Percentiles rank a stretch among this genome's conserved stretches.
These are phyloP conservation scores for Trichoderma sp. DNA, from an alignment of 2,329 filamentous ascomycete genomes.

Conservation along the genomic window DNA sequence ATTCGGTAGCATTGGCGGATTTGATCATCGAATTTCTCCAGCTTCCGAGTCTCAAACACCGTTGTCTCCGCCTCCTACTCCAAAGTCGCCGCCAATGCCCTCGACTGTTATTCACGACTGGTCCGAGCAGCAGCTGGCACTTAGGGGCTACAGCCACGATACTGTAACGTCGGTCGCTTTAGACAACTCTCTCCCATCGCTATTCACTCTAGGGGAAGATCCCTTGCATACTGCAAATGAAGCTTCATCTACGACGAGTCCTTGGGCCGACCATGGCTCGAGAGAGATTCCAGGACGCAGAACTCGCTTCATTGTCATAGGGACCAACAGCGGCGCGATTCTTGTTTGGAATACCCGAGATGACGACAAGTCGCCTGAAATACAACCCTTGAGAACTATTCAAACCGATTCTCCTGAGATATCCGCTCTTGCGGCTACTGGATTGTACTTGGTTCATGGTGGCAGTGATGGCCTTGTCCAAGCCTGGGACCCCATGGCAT, in stretches of 20 bases:
- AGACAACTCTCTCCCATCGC: conserved; percentile 74
- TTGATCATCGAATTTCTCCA: conserved; percentile 26
- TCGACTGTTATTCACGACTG: conserved; percentile 39
- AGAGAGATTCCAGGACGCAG: conserved; percentile 81
- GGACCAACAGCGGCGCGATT: conserved; percentile 77
- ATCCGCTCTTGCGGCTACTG: conserved; percentile 79
- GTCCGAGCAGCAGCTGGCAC: conserved; percentile 39
- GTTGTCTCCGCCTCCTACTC: conserved; percentile 34
- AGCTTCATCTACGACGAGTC: conserved; percentile 52
- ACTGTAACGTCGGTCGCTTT: conserved; percentile 72
- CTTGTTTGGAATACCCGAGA: conserved; percentile 85
- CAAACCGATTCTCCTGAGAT: conserved; percentile 90
- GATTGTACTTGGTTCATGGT: conserved; percentile 87
- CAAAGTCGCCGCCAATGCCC: conserved; percentile 31
- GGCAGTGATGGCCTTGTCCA: conserved; percentile 95
- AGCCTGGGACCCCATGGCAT: conserved; percentile 94
- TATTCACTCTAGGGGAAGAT: conserved; percentile 76
- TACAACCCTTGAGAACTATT: conserved; percentile 77
- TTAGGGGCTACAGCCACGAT: conserved; percentile 62
- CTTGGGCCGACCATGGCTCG: conserved; percentile 45
- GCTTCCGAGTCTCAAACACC: conserved; percentile 33
- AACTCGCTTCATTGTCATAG: conserved; percentile 77
- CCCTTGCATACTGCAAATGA: conserved; percentile 56
- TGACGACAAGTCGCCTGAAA: conserved; percentile 46
- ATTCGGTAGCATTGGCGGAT: conserved; percentile 35